phyloP scores from a whole-genome alignment of 78 protist genomes.

The Dictyostelium purpureum region DNA sequence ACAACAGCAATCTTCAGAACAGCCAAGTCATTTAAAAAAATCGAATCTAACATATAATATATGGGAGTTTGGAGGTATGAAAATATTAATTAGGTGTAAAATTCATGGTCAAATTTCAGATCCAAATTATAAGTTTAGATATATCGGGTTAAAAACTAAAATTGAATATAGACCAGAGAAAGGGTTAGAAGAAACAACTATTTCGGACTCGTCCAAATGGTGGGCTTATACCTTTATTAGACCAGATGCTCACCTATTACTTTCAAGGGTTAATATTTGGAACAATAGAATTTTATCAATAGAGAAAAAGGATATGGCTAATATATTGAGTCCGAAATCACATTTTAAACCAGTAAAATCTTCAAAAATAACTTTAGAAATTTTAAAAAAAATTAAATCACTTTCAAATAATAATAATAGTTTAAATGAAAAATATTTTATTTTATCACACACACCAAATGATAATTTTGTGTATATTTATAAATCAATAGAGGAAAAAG shows the following conservation, averaged over 20 bases:
- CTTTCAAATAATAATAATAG: not conserved
- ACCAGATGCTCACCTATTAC: conserved; percentile 70
- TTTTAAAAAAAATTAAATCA: not conserved
- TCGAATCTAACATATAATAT: conserved; percentile 58
- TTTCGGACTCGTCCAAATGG: conserved; percentile 51
- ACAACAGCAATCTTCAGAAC: not conserved
- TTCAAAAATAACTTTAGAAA: conserved; percentile 38
- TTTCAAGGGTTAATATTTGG: conserved; percentile 53
- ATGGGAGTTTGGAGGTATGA: conserved; percentile 76
- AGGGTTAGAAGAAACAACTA: conserved; percentile 31
- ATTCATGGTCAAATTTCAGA: conserved; percentile 51
- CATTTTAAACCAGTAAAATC: conserved; percentile 30
- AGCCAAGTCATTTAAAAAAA: not conserved
- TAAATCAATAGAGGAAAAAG: not conserved
- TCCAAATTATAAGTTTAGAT: conserved; percentile 25
- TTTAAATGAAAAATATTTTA: not conserved
- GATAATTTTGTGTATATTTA: conserved; percentile 30
- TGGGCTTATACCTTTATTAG: conserved; percentile 74
- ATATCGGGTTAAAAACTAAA: conserved; percentile 48
- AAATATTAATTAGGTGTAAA: conserved; percentile 62
- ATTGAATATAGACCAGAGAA: conserved; percentile 52
- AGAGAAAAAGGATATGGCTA: conserved; percentile 60
- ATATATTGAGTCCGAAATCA: conserved; percentile 48
- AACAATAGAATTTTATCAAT: not conserved
- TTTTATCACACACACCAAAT: not conserved